phyloP scores from a whole-genome alignment of 2,329 filamentous ascomycete species.

The Pyrenophora seminiperda region DNA sequence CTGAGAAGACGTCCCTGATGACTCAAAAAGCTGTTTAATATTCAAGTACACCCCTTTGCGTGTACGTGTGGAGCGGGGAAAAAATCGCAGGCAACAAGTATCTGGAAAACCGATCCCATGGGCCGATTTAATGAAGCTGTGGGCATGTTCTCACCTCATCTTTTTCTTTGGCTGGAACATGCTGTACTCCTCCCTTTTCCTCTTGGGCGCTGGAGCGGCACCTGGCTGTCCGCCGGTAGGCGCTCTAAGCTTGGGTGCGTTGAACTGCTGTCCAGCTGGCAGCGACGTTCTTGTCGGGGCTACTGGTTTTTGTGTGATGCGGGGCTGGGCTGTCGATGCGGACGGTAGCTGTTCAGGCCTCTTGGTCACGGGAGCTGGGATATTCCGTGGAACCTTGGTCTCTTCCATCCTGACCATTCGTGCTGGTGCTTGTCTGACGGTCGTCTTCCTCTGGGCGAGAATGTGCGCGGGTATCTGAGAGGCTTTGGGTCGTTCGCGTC shows the following conservation, averaged over 20 bases:
- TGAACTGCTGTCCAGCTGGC: conserved; percentile 38
- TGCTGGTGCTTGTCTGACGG: conserved; percentile 36
- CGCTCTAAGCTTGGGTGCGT: conserved; percentile 31
- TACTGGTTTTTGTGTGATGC: conserved; percentile 32
- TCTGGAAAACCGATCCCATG: too few species aligned
- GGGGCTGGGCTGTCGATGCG: conserved; percentile 15
- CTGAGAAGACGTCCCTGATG: too few species aligned
- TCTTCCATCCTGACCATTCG: conserved; percentile 41
- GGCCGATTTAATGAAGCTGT: too few species aligned
- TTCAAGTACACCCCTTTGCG: too few species aligned
- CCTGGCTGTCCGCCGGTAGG: conserved; percentile 15
- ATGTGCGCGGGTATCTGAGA: conserved; percentile 37
- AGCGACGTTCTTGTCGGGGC: conserved; percentile 31
- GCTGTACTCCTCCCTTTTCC: conserved; percentile 25
- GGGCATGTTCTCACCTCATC: conserved; percentile 8
- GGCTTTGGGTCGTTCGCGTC: conserved; percentile 38
- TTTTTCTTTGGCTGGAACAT: conserved; percentile 29
- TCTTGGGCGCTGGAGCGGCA: conserved; percentile 19
- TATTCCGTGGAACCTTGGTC: conserved; percentile 28
- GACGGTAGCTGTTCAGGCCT: conserved; percentile 13
- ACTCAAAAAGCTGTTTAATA: too few species aligned
- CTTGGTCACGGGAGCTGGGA: conserved; percentile 29
- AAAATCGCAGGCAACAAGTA: too few species aligned
- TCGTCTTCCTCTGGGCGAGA: conserved; percentile 30
- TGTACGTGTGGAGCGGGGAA: too few species aligned